A percentile compares a stretch with the other conserved stretches of the same genome.
Conservation (phyloP, 768 basidiomycete genomes). For the Coprinopsis sp. region DNA sequence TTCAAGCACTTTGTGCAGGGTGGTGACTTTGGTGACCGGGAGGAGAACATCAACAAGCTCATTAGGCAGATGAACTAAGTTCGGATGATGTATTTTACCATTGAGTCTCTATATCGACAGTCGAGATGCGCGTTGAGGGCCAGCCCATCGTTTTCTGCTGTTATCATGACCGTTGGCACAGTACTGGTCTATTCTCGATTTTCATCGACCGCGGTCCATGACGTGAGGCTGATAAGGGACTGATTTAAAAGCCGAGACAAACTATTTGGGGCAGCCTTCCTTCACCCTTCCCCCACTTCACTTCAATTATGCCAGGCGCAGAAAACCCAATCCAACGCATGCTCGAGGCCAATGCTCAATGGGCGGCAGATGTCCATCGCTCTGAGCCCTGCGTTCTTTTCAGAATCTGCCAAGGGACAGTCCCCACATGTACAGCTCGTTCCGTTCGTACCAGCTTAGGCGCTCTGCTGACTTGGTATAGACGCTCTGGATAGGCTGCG, state of each 20-base stretch:
- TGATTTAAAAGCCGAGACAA: no score
- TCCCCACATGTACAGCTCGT: slow-evolving; percentile 48
- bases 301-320: slow-evolving; percentile 13
- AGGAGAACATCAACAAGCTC: slow-evolving; percentile 96
- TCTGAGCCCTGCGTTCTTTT: slow-evolving; percentile 64
- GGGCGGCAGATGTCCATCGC: slow-evolving; percentile 57
- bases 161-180: no score
- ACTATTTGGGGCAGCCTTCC: neutral
- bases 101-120: neutral
- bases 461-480: slow-evolving; percentile 21
- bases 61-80: slow-evolving; percentile 88
- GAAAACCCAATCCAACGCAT: slow-evolving; percentile 25
- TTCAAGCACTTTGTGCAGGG: slow-evolving; percentile 97
- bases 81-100: neutral
- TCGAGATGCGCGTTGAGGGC: no score
- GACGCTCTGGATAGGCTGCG: slow-evolving; percentile 78
- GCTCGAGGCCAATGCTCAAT: slow-evolving; percentile 54
- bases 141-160: no score
- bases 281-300: slow-evolving; percentile 9
- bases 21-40: slow-evolving; percentile 97
- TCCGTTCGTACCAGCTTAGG: neutral
- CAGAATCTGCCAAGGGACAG: slow-evolving; percentile 57
- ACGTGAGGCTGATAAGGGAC: no score
- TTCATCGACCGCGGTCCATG: no score
- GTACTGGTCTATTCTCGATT: no score